These are phyloP conservation scores for Neospora caninum DNA, from an alignment of 169 alveolate genomes.

Conservation along the genomic window DNA sequence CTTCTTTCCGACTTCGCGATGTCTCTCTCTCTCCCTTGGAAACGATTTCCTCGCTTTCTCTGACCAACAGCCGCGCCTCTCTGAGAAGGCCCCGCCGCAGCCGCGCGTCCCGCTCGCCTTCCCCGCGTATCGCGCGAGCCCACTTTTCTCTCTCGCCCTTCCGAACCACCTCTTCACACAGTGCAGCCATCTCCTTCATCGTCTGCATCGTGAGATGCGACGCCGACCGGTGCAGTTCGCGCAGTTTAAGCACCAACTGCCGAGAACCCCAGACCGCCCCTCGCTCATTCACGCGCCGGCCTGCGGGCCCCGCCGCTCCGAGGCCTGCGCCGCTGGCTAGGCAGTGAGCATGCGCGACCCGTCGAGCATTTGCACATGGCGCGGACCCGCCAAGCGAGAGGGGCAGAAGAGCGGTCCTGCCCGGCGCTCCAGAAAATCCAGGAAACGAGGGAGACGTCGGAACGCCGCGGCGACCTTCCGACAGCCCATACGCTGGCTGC, in stretches of 20 bases:
- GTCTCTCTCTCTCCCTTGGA: background rate
- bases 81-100: background rate
- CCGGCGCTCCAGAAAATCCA: too few relatives aligned
- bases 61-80: background rate
- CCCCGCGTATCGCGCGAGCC: background rate
- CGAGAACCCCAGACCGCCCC: background rate
- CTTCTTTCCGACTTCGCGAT: background rate
- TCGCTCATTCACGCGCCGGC: background rate
- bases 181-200: background rate
- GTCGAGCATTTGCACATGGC: background rate
- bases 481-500: too few relatives aligned
- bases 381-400: too few relatives aligned
- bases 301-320: background rate
- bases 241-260: background rate
- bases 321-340: background rate
- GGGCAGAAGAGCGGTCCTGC: too few relatives aligned
- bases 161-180: background rate
- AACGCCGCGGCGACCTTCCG: too few relatives aligned
- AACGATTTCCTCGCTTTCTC: background rate
- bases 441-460: too few relatives aligned
- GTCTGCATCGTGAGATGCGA: background rate
- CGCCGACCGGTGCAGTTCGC: background rate
- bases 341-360: background rate
- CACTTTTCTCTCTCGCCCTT: background rate
- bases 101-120: background rate